Evolutionary conservation across 768 basidiomycete species (phyloP).

Genomic region (Sporobolomyces roseus): DNA sequence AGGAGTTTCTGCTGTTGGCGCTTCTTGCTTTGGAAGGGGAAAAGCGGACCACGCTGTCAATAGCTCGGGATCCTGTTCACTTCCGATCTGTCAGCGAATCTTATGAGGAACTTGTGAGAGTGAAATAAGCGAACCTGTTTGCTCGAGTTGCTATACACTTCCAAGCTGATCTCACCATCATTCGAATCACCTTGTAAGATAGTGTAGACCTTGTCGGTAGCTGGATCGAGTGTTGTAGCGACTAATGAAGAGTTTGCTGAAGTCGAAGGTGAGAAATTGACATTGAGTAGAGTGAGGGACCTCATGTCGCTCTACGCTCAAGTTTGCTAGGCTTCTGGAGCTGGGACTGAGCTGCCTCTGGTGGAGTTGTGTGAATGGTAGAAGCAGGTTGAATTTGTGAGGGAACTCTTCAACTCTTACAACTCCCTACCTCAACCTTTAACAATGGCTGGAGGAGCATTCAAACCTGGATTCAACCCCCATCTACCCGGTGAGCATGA

Average conservation of each 20-base stretch:
- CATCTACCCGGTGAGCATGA: conserved; percentile 25
- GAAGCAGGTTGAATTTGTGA: neutral
- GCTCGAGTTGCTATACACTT: neutral
- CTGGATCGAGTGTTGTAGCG: conserved; percentile 21
- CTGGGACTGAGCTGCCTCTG: neutral
- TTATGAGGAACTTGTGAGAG: neutral
- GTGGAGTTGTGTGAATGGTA: neutral
- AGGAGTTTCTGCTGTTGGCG: conserved; percentile 46
- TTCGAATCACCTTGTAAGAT: neutral
- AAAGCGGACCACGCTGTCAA: conserved; percentile 16
- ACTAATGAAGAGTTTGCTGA: neutral
- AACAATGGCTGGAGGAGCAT: conserved; percentile 34
- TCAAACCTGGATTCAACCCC: conserved; percentile 38
- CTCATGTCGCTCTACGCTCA: conserved; percentile 18
- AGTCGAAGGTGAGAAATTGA: neutral
- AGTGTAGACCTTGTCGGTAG: neutral
- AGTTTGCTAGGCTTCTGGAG: neutral
- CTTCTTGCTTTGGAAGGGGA: neutral
- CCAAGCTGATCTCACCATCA: conserved; percentile 6
- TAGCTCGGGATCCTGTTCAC: conserved; percentile 9
- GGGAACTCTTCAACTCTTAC: neutral
- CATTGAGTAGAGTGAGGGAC: conserved; percentile 33
- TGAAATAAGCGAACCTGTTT: conserved; percentile 4
- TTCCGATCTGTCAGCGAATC: neutral
- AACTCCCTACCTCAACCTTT: neutral